phyloP scores from a whole-genome alignment of 2,329 filamentous ascomycete species.

The Geoglossum cookeanum region DNA sequence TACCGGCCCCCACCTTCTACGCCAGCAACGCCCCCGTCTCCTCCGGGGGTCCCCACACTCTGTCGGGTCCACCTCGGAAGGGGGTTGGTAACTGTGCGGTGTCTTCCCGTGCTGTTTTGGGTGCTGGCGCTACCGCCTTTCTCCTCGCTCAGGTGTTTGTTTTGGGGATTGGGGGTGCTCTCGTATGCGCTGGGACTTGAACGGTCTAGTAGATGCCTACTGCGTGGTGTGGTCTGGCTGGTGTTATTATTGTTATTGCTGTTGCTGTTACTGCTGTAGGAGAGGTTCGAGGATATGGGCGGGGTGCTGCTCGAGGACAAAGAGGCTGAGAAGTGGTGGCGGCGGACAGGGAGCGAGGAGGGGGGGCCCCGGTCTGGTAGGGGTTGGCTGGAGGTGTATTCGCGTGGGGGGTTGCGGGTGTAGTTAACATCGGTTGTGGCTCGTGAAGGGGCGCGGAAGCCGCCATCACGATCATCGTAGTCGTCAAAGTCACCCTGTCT shows the following conservation, averaged over 20 bases:
- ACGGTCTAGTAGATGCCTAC: not conserved
- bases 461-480: not conserved
- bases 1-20: too few relatives aligned
- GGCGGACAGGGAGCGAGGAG: not conserved
- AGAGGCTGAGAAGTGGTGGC: not conserved
- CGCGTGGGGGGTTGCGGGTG: slow-evolving; percentile 1
- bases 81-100: too few relatives aligned
- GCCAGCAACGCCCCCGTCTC: too few relatives aligned
- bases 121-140: not conserved
- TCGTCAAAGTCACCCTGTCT: not conserved
- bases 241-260: not conserved
- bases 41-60: too few relatives aligned
- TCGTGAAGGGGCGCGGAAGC: slow-evolving; percentile 2
- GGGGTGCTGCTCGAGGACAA: not conserved
- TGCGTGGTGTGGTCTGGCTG: not conserved
- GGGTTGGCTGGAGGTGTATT: not conserved
- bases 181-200: not conserved
- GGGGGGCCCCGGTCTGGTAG: not conserved
- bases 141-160: not conserved
- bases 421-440: slow-evolving; percentile 1
- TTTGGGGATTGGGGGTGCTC: not conserved
- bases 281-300: not conserved
- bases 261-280: not conserved
- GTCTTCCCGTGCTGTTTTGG: not conserved
- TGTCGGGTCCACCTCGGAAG: too few relatives aligned